Evolutionary conservation across 352 stramenopile genomes (phyloP).

Genomic region (Globisporangium camurandrum): DNA sequence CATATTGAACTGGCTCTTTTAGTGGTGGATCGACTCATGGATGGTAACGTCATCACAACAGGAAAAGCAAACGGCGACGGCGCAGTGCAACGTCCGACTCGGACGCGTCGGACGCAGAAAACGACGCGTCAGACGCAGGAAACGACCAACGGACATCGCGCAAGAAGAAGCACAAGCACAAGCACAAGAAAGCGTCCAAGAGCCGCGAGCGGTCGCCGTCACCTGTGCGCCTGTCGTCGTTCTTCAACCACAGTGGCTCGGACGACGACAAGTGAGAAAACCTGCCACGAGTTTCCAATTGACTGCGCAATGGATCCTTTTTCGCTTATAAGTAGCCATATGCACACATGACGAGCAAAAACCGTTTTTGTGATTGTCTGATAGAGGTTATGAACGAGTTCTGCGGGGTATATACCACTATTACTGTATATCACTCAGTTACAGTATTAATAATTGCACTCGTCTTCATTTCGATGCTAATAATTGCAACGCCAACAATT

Average conservation of each 20-base stretch:
- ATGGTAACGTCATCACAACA: conserved; percentile 19
- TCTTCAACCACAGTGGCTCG: conserved; percentile 63
- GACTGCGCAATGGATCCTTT: no score
- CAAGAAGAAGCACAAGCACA: conserved; percentile 35
- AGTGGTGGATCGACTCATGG: not conserved
- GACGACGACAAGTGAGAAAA: no score
- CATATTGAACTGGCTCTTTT: not conserved
- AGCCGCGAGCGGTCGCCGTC: conserved; percentile 36
- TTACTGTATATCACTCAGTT: no score
- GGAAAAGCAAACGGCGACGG: conserved; percentile 55
- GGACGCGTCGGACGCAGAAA: not conserved
- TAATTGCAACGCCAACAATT: no score
- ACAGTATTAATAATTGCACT: no score
- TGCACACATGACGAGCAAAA: no score
- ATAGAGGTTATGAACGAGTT: no score
- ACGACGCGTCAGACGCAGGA: conserved; percentile 18
- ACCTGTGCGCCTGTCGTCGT: conserved; percentile 85
- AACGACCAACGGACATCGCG: conserved; percentile 19
- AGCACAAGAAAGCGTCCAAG: conserved; percentile 42
- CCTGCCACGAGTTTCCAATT: no score
- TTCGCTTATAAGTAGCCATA: no score
- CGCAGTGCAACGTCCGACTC: conserved; percentile 38
- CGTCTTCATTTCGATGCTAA: no score
- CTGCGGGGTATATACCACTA: no score
- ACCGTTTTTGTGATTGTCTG: no score